A percentile compares a stretch with the other conserved stretches of the same genome.
Conservation (phyloP, 2,329 filamentous ascomycete genomes). For the Trichoderma simmonsii region DNA sequence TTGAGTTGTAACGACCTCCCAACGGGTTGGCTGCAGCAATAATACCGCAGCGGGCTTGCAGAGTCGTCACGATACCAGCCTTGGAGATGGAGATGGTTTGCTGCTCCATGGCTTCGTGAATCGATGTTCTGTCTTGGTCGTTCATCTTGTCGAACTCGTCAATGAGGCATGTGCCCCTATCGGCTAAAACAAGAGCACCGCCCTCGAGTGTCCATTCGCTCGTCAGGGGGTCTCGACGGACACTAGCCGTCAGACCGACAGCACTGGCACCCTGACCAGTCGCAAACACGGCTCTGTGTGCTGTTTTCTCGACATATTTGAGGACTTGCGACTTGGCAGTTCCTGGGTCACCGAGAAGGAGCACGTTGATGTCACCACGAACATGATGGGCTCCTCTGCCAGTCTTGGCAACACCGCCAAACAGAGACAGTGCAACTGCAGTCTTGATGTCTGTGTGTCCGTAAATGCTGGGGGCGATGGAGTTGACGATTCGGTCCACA, state of each 20-base stretch:
- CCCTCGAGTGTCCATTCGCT: conserved; percentile 98
- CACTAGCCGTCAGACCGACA: conserved; percentile 94
- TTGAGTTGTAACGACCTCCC: conserved; percentile 93
- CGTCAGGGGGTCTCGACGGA: conserved; percentile 90
- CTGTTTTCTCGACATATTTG: conserved; percentile 97
- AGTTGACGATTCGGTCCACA: conserved; percentile 86
- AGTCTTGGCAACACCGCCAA: conserved; percentile 89
- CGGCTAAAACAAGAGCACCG: conserved; percentile 89
- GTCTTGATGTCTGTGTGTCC: conserved; percentile 97
- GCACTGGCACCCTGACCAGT: conserved; percentile 96
- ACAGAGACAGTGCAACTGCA: conserved; percentile 87
- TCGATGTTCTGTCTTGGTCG: conserved; percentile 94
- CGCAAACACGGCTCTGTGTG: conserved; percentile 93
- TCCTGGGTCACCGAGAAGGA: conserved; percentile 93
- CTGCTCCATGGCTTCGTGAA: conserved; percentile 99
- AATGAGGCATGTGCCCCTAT: conserved; percentile 91
- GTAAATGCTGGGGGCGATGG: conserved; percentile 96
- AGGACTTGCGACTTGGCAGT: conserved; percentile 97
- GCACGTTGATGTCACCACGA: conserved; percentile 95
- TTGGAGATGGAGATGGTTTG: conserved; percentile 99
- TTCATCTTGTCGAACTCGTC: conserved; percentile 99
- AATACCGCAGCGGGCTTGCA: conserved; percentile 93
- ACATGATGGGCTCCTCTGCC: conserved; percentile 87
- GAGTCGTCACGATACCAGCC: conserved; percentile 93
- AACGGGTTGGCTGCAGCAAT: conserved; percentile 96